Evolutionary conservation across 805 yeast genomes (phyloP).

Genomic region (Yamadazyma akitaensis): DNA sequence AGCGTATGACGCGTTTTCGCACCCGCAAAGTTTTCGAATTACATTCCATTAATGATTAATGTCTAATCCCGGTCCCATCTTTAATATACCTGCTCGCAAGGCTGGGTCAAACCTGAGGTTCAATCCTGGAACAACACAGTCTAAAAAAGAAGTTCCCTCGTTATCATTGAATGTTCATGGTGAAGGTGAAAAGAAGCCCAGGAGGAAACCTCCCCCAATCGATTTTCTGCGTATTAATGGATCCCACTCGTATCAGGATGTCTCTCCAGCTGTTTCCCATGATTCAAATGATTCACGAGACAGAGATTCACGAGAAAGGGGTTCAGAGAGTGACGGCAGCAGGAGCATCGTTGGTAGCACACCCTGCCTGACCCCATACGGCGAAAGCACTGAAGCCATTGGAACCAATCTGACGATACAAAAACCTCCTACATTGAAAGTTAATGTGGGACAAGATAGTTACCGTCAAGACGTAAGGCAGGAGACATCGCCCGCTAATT

Average conservation of each 20-base stretch:
- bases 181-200: constrained; percentile 10
- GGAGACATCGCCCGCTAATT: not conserved
- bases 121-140: not conserved
- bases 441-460: not conserved
- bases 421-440: not conserved
- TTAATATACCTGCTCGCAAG: constrained; percentile 8
- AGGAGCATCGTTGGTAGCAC: not conserved
- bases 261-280: constrained; percentile 1
- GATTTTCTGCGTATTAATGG: constrained; percentile 36
- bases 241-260: constrained; percentile 13
- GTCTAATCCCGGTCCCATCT: constrained; percentile 8
- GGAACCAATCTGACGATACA: not conserved
- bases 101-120: not conserved
- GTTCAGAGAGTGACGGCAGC: not conserved
- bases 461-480: not conserved
- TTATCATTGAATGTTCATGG: not conserved
- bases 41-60: constrained; percentile 5
- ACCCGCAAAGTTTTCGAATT: not conserved
- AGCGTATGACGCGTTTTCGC: constrained; percentile 13
- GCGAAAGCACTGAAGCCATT: not conserved
- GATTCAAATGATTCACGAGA: constrained; percentile 1
- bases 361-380: not conserved
- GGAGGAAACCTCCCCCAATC: constrained; percentile 43
- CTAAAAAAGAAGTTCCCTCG: not conserved
- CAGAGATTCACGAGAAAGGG: not conserved